phyloP scores from a whole-genome alignment of 2,329 filamentous ascomycete species.

The Camillea tinctor region DNA sequence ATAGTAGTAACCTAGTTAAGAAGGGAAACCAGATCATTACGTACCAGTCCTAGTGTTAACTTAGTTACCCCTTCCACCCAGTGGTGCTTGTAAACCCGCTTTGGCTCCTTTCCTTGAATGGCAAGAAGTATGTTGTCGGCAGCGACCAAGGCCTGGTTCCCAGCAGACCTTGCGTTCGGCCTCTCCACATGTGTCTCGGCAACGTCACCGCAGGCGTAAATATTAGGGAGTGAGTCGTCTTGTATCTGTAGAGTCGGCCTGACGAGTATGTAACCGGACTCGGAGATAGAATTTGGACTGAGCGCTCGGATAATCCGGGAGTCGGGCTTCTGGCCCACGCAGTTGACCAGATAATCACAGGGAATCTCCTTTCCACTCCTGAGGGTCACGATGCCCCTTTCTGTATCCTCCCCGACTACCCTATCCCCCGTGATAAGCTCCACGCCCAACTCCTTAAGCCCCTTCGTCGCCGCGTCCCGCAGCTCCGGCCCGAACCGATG shows the following conservation, averaged over 20 bases:
- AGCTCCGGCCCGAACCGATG: slow-evolving; percentile 47
- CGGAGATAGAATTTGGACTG: slow-evolving; percentile 43
- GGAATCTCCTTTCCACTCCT: slow-evolving; percentile 43
- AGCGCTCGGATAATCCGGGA: slow-evolving; percentile 47
- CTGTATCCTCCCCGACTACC: slow-evolving; percentile 37
- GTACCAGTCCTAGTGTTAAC: slow-evolving; percentile 52
- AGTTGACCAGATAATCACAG: slow-evolving; percentile 56
- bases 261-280: slow-evolving; percentile 51
- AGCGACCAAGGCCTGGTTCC: slow-evolving; percentile 51
- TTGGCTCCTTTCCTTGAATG: slow-evolving; percentile 40
- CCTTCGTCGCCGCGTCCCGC: slow-evolving; percentile 39
- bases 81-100: slow-evolving; percentile 39
- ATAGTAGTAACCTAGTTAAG: not conserved
- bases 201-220: slow-evolving; percentile 66
- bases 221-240: slow-evolving; percentile 45
- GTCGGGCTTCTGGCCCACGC: slow-evolving; percentile 59
- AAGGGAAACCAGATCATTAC: slow-evolving; percentile 12
- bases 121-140: slow-evolving; percentile 53
- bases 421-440: slow-evolving; percentile 52
- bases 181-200: slow-evolving; percentile 49
- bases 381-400: slow-evolving; percentile 41
- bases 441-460: slow-evolving; percentile 46
- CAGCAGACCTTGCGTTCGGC: slow-evolving; percentile 55
- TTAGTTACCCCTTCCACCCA: slow-evolving; percentile 53
- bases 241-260: slow-evolving; percentile 56